Conservation (phyloP, 2,329 filamentous ascomycete genomes). For the Neofusicoccum kwambonambiense region DNA sequence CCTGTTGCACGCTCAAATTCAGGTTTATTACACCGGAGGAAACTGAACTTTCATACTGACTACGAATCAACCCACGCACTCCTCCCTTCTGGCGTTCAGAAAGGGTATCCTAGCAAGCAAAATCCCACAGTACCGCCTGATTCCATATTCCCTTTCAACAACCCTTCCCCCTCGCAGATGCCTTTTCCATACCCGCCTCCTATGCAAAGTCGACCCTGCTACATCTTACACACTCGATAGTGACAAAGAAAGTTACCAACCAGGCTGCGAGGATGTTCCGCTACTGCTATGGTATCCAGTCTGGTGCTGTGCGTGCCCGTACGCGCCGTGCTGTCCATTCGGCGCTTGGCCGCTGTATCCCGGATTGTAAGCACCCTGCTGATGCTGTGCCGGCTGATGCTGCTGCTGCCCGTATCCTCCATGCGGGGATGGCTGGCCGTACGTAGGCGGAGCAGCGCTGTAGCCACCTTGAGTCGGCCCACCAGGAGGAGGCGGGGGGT, state of each 20-base stretch:
- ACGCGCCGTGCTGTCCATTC: background rate
- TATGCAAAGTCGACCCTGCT: background rate
- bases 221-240: constrained; percentile 12
- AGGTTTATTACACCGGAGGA: background rate
- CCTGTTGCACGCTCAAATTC: too few species aligned
- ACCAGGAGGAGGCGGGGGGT: background rate
- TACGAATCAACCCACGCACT: background rate
- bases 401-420: background rate
- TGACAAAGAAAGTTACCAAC: constrained; percentile 1
- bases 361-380: background rate
- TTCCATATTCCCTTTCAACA: constrained; percentile 1
- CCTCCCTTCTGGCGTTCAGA: background rate
- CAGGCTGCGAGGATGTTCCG: constrained; percentile 1
- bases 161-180: background rate
- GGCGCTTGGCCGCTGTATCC: background rate
- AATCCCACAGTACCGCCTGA: background rate
- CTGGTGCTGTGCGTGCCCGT: background rate
- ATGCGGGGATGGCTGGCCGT: background rate
- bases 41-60: background rate
- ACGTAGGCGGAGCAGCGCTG: background rate
- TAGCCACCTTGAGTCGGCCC: background rate
- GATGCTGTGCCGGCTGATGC: background rate
- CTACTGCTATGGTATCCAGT: background rate
- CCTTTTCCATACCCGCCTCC: background rate
- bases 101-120: constrained; percentile 1